Conservation (phyloP, 257 asterid genomes). For the Nicotiana sylvestris region DNA sequence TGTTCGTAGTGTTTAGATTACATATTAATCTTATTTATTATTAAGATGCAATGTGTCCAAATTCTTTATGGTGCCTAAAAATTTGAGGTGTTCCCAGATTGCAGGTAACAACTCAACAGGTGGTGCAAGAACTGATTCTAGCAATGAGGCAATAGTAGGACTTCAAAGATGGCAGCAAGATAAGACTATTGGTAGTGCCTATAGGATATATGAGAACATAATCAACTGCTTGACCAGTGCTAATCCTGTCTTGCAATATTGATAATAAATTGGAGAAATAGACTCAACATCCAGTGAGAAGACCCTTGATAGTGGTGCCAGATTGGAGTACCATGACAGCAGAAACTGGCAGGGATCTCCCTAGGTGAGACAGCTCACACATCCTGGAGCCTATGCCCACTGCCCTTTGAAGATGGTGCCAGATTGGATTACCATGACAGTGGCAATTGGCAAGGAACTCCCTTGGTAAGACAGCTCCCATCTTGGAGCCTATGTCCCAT, state of each 20-base stretch:
- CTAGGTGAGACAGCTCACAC: not conserved
- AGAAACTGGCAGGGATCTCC: not conserved
- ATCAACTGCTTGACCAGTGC: not conserved
- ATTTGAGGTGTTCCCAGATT: not conserved
- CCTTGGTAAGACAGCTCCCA: not conserved
- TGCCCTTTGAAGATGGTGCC: not conserved
- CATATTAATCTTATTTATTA: not conserved
- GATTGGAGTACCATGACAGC: not conserved
- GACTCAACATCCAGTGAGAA: not conserved
- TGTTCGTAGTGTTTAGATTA: not conserved
- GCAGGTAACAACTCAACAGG: not conserved
- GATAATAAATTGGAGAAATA: not conserved
- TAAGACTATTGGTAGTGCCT: not conserved
- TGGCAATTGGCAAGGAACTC: not conserved
- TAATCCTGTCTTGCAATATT: not conserved
- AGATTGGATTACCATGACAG: not conserved
- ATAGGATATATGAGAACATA: not conserved
- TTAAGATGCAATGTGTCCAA: not conserved
- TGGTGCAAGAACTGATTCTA: not conserved
- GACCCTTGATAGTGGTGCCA: not conserved
- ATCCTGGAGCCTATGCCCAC: not conserved
- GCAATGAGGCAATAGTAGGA: not conserved
- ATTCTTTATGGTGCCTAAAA: not conserved
- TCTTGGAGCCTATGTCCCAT: not conserved
- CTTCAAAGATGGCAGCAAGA: not conserved